Evolutionary conservation across 805 yeast species (phyloP).

Genomic region (Suhomyces prunicola): DNA sequence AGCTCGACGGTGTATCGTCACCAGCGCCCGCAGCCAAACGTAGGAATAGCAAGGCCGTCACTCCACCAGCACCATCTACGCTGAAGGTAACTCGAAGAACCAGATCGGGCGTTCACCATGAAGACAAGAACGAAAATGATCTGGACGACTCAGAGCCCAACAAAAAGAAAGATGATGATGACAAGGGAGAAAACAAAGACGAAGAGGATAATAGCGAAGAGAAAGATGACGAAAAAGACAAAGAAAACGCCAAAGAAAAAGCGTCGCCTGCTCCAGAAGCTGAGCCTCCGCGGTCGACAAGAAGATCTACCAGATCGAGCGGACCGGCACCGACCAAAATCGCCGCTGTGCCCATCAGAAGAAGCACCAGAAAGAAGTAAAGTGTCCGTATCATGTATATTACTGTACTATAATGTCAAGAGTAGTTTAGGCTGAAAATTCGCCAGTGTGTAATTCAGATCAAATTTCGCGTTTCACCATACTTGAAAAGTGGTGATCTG

Average conservation of each 20-base stretch:
- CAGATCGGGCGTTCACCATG: constrained; percentile 10
- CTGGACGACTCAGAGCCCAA: constrained; percentile 1
- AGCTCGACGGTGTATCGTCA: constrained; percentile 12
- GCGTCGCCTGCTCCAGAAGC: constrained; percentile 6
- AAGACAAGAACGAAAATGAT: constrained; percentile 7
- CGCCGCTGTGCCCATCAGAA: constrained; percentile 10
- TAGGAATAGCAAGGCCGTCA: constrained; percentile 9
- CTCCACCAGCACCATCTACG: constrained; percentile 8
- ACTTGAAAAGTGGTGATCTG: not conserved
- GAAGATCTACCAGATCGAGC: constrained; percentile 9
- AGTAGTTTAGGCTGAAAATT: not conserved
- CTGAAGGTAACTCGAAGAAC: constrained; percentile 13
- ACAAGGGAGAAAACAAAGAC: not conserved
- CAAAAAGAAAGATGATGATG: not conserved
- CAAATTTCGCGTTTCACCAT: not conserved
- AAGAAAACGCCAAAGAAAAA: constrained; percentile 2
- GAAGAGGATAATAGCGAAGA: constrained; percentile 1
- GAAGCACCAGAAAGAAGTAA: constrained; percentile 13
- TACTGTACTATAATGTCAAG: not conserved
- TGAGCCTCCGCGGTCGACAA: constrained; percentile 1
- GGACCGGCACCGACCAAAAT: constrained; percentile 5
- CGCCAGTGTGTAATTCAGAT: not conserved
- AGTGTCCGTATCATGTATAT: not conserved
- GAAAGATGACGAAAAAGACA: not conserved
- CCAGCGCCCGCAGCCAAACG: constrained; percentile 7